Evolutionary conservation across 164 flowering plant genomes (phyloP), one percentile per base, ranked within the genome.

Genomic region (Magnolia sinica): DNA sequence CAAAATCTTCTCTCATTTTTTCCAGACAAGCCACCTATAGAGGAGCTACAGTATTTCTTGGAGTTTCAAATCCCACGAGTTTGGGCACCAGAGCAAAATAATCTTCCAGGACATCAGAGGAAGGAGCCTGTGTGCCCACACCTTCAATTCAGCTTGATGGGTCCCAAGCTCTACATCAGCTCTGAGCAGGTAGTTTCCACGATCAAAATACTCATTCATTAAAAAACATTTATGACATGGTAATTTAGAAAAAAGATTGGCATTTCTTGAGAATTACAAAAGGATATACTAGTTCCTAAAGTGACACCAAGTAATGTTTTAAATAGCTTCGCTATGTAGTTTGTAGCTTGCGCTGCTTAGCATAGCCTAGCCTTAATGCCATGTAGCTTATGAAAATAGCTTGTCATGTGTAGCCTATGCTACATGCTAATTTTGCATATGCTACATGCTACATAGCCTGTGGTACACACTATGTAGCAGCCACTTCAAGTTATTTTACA

Each of bases 111-210:
- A 52, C 77, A 76, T 77, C 98, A 87, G 77, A 82, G 98, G 77
- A 96, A 96, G 83, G 99, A 92, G 79, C 99, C 99, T 68, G 93
- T 92, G 0, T 96, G 98, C 75, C 81, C 77, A 50, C 87, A 83
- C 70, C 95, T 96, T 78, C 99, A 96, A 76, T 96, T 92, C 83
- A 96, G 99, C 79, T 87, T 96, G 88, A 96, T 96, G 94, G 98
- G 99, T 73, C 95, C 99, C 66, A 96, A 94, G 86, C 97, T 96
- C 27, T 91, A 87, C 79, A 82, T 96, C 82, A 92, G 99, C 81
- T 88, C 97, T 50, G 98, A 92, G 80, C 99, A 96, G 99, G 99
- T 96, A 85, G 52, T 70, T 74, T 29, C 50, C 68, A 37, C 29
- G 49, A 37, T 23, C 14, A 65, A 68, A 31, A 22, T 4, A 19